phyloP scores from a whole-genome alignment of 2,329 filamentous ascomycete species.

The Fusarium sp. region DNA sequence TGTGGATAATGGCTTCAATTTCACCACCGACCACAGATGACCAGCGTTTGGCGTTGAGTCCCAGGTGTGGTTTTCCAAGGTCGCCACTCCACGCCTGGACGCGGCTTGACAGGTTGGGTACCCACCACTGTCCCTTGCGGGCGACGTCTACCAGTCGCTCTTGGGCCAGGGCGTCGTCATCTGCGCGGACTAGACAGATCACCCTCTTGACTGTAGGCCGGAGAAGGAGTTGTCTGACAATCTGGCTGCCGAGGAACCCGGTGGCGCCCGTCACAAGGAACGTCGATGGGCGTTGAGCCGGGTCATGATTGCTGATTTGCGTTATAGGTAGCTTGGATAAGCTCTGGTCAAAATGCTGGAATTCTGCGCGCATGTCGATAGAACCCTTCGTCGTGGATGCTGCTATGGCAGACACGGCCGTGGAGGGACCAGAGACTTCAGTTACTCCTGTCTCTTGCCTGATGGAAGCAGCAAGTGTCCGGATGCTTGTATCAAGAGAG shows the following conservation, averaged over 20 bases:
- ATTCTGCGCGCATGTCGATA: background rate
- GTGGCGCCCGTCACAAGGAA: background rate
- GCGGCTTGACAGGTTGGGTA: background rate
- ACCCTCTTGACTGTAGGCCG: background rate
- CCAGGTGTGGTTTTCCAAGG: background rate
- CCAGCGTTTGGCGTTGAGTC: background rate
- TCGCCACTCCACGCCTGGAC: background rate
- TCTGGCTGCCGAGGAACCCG: conserved; percentile 3
- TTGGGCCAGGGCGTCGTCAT: background rate
- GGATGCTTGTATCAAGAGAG: background rate
- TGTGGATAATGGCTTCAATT: conserved; percentile 17
- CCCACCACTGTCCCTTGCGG: conserved; percentile 4
- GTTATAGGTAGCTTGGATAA: background rate
- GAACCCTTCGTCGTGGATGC: background rate
- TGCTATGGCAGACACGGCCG: background rate
- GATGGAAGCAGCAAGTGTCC: background rate
- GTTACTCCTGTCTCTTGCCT: background rate
- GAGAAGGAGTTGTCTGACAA: background rate
- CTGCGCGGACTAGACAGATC: background rate
- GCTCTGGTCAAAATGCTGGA: background rate
- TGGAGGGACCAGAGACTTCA: background rate
- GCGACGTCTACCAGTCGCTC: background rate
- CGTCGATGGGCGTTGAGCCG: background rate
- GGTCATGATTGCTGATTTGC: rapidly evolving
- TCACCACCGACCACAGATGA: background rate